These are phyloP conservation scores for Diutina neorugosa DNA, from an alignment of 1,139 yeast genomes.

Conservation along the genomic window DNA sequence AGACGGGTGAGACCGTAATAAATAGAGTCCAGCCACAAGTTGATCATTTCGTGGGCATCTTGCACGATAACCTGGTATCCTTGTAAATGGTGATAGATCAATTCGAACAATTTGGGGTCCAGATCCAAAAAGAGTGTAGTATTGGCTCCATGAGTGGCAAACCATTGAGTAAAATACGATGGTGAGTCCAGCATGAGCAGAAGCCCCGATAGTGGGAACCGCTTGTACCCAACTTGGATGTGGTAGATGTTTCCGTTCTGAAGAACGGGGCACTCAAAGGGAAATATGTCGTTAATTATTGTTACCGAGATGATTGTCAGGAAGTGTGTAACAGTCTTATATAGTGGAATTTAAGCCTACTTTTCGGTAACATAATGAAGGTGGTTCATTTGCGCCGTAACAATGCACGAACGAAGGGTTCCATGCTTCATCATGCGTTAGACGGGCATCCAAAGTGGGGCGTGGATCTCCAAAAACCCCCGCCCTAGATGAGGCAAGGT, in stretches of 20 bases:
- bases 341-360: not conserved
- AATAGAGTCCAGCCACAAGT: constrained; percentile 59
- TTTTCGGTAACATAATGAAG: too few species aligned
- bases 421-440: too few species aligned
- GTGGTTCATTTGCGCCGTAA: too few species aligned
- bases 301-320: not conserved
- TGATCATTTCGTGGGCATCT: constrained; percentile 48
- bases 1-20: constrained; percentile 58
- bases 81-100: constrained; percentile 61
- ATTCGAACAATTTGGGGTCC: constrained; percentile 57
- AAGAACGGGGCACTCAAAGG: constrained; percentile 30
- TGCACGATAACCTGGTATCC: constrained; percentile 56
- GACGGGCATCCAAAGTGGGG: too few species aligned
- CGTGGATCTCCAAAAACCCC: too few species aligned
- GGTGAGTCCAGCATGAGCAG: constrained; percentile 75
- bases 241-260: constrained; percentile 53
- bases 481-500: too few species aligned
- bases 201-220: constrained; percentile 61
- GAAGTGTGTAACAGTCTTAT: not conserved
- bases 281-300: not conserved
- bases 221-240: constrained; percentile 61
- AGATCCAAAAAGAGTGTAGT: constrained; percentile 62
- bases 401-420: too few species aligned
- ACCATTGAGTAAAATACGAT: constrained; percentile 45
- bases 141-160: constrained; percentile 23